Conservation (phyloP, 2,329 filamentous ascomycete genomes). For the Phaeosphaeriaceae sp. region DNA sequence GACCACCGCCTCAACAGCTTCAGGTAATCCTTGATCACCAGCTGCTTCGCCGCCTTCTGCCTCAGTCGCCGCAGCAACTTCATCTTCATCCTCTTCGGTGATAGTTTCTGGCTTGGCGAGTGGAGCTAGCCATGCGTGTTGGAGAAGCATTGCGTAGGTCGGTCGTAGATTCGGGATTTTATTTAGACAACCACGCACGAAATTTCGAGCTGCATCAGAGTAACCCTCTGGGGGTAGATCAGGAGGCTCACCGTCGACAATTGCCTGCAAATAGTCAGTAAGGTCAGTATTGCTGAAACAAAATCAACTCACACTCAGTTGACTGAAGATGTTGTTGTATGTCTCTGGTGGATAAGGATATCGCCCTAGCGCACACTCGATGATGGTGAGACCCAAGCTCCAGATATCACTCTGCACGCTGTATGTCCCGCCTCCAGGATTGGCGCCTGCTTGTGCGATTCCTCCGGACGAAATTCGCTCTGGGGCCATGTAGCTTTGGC, state of each 20-base stretch:
- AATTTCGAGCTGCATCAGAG: conserved; percentile 80
- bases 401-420: conserved; percentile 98
- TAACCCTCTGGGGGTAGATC: conserved; percentile 80
- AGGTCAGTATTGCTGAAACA: not conserved
- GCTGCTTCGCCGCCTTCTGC: conserved; percentile 52
- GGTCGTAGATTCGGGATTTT: conserved; percentile 92
- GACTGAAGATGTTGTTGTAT: conserved; percentile 97
- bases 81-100: conserved; percentile 71
- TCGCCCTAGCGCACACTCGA: conserved; percentile 91
- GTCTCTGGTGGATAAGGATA: conserved; percentile 98
- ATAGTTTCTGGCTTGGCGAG: conserved; percentile 80
- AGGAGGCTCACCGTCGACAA: conserved; percentile 96
- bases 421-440: conserved; percentile 81
- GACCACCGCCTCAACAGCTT: conserved; percentile 53
- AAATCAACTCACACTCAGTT: conserved; percentile 77
- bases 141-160: conserved; percentile 88
- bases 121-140: conserved; percentile 84
- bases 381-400: conserved; percentile 92
- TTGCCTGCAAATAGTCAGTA: conserved; percentile 67
- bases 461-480: conserved; percentile 91
- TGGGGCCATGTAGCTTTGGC: conserved; percentile 98
- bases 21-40: conserved; percentile 33
- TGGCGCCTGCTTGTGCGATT: conserved; percentile 72
- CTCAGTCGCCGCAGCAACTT: conserved; percentile 50
- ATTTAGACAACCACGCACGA: conserved; percentile 88